Base-by-base conservation (phyloP, 208 protist species). In the Herpetomonas tarakana region DNA sequence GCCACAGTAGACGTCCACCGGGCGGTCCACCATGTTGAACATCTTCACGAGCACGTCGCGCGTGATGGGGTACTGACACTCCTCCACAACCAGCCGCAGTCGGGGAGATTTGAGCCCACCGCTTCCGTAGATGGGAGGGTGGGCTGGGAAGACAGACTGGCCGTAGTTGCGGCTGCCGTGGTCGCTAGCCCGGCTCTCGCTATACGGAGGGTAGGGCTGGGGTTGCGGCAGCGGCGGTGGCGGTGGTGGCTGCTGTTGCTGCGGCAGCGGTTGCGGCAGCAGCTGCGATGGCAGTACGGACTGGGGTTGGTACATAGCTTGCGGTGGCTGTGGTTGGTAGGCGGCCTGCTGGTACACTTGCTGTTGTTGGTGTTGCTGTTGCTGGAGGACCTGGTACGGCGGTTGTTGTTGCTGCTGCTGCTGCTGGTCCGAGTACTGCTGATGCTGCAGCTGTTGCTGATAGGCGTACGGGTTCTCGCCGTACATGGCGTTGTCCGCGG, bases 61-160 rank as follows among this genome's bases (percentile, higher is more conserved):
- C 1, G 82, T 92, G 51, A 95, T 80, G n/a, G 83, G 78, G 76
- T 90, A 89, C 31, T 74, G 81, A 62, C 88, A 94, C 55, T 88
- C 75, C 64, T 94, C 85, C 16, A 94, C 85, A 2, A 91, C 61
- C 22, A 94, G 74, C 21, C 74, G 73, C 29, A 94, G 77, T 0
- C 87, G 83, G 22, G 30, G 21, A 16, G 60, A 53, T 0, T 52
- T 27, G 67, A 67, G 1, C 60, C 45, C 14, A 27, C 29, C n/a
- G 54, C 55, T 27, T 38, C 45, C 6, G 54, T 59, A 16, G 66
- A 52, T 2, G 26, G 24, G 52, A 45, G 45, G 56, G 54, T 30
- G 38, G 9, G 45, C 62, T 38, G 28, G 59, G 39, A 19, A 41
- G 9, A 41, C 35, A 14, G 35, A 41, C 35, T 41, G 46, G 1